Base-by-base conservation (phyloP, 2,329 filamentous ascomycete species). In the Talaromyces sp. region DNA sequence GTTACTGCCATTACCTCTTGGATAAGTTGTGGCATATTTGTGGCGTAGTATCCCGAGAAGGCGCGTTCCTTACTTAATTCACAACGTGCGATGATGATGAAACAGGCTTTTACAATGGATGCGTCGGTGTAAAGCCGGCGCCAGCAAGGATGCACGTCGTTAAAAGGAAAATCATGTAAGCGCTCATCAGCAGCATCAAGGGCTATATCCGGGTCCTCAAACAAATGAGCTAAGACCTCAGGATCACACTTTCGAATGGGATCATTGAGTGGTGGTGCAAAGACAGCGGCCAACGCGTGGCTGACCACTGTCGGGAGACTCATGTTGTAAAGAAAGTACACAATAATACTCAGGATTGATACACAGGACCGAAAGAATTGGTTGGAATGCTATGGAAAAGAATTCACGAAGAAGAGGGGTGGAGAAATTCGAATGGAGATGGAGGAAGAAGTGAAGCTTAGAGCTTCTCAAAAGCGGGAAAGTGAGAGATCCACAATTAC, bases 81-180 rank as follows among this genome's bases (percentile, higher is more conserved):
- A 47, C 61, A 63, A 24, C 63, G 58, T 6, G 59, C 47, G 50
- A 60, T 61, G 37, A 77, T 67, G 19, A 58, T 29, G 27, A 65
- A 59, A 48, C 75, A 70, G 4, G 70, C 79, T 55, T 77, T 75
- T 57, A 77, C 71, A 33, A 86, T 66, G 49, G 77, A 80, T 22
- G 81, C 80, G 58, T 86, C 84, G 1, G 79, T 81, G 61, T 83
- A 84, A 29, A 85, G 65, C 35, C 82, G 72, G 47, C 80, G 71
- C 83, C 83, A 86, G 58, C 80, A 81, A 2, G 60, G 64, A 39
- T 80, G 77, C 27, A 86, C 82, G 54, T 82, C 73, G 48, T 78
- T 79, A 63, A 81, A 86, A 1, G 81, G 82, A 43, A 81, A 84
- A 7, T 80, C 75, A 61, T 81, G 78, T 44, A 86, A 63, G 52